Evolutionary conservation across 2,329 filamentous ascomycete species (phyloP).

Genomic region (Chaetomiaceae sp.): DNA sequence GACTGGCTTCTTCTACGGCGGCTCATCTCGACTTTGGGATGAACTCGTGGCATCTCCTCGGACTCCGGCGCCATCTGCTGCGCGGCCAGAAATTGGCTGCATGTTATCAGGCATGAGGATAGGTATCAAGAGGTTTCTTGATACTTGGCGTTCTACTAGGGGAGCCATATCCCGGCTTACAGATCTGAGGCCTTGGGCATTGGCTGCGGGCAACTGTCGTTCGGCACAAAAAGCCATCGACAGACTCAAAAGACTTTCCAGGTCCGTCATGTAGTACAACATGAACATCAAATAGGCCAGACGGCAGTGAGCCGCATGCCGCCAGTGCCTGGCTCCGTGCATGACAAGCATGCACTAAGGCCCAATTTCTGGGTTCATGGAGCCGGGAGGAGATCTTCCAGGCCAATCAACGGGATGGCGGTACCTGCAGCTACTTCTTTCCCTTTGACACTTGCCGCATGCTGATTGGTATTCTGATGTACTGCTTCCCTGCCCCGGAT

Average conservation of each 20-base stretch:
- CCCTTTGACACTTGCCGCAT: not conserved
- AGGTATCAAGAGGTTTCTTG: too few relatives aligned
- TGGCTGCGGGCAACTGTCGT: too few relatives aligned
- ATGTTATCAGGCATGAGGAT: not conserved
- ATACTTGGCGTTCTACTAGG: not conserved
- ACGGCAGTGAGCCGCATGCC: not conserved
- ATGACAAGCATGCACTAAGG: slow-evolving; percentile 11
- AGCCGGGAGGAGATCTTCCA: slow-evolving; percentile 2
- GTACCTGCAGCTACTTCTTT: slow-evolving; percentile 15
- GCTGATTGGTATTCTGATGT: not conserved
- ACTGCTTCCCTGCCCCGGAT: not conserved
- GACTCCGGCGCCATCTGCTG: not conserved
- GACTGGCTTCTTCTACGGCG: not conserved
- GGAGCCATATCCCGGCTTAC: too few relatives aligned
- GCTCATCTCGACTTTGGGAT: not conserved
- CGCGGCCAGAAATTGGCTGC: not conserved
- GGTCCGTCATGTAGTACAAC: not conserved
- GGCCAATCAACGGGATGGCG: slow-evolving; percentile 6
- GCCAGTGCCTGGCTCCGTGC: slow-evolving; percentile 4
- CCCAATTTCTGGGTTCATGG: slow-evolving; percentile 12
- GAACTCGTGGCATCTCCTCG: not conserved
- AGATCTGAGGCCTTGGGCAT: not conserved
- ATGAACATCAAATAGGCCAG: not conserved
- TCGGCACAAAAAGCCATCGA: too few relatives aligned
- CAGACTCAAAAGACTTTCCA: too few relatives aligned